A percentile compares a stretch with the other conserved stretches of the same genome.
These are phyloP conservation scores for Nakaseomyces nivariensis DNA, from an alignment of 1,139 yeast species.

Conservation along the genomic window DNA sequence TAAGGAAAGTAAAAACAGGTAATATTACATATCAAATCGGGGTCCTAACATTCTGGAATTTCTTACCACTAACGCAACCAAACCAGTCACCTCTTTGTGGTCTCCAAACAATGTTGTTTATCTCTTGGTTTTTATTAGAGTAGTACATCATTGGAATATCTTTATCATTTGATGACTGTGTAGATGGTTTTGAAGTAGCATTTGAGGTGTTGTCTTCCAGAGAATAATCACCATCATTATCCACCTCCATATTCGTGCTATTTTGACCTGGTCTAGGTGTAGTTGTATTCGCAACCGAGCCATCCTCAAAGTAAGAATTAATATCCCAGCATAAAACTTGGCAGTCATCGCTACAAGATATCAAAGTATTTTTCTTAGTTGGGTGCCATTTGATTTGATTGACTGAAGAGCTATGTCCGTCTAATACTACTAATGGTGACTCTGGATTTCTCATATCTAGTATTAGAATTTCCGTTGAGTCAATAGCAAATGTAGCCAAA, in stretches of 20 bases:
- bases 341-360: conserved; percentile 85
- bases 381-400: conserved; percentile 86
- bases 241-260: background rate
- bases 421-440: conserved; percentile 56
- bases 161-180: conserved; percentile 10
- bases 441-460: conserved; percentile 89
- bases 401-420: conserved; percentile 58
- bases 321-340: conserved; percentile 85
- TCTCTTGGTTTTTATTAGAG: conserved; percentile 31
- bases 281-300: conserved; percentile 4
- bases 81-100: conserved; percentile 58
- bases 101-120: conserved; percentile 73
- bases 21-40: conserved; percentile 1
- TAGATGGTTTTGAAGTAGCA: background rate
- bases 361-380: conserved; percentile 44
- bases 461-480: conserved; percentile 55
- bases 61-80: conserved; percentile 71
- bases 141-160: conserved; percentile 20
- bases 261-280: conserved; percentile 1
- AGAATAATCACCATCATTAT: conserved; percentile 2
- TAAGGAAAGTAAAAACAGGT: background rate
- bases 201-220: background rate
- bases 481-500: conserved; percentile 72
- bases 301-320: conserved; percentile 17
- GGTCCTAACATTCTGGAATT: conserved; percentile 55